Percentiles rank a stretch among this genome's conserved stretches.
phyloP scores from a whole-genome alignment of 2,329 filamentous ascomycete species.

The Onygenales sp. region DNA sequence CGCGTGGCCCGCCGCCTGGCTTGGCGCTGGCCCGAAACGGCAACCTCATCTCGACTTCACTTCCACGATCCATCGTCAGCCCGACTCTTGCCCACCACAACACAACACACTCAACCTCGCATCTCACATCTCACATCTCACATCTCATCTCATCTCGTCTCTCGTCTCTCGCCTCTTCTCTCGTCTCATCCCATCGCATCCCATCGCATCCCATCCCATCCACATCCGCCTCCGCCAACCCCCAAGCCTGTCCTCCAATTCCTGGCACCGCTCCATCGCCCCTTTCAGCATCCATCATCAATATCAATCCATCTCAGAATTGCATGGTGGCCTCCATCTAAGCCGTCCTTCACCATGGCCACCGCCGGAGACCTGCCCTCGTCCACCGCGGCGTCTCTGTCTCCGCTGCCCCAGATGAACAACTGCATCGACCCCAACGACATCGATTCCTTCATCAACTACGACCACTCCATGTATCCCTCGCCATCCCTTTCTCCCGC shows the following conservation, averaged over 20 bases:
- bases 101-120: neutral
- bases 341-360: constrained; percentile 7
- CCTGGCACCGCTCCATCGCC: no score
- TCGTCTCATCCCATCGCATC: constrained; percentile 2
- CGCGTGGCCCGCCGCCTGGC: neutral
- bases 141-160: neutral
- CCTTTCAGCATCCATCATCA: neutral
- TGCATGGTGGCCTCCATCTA: neutral
- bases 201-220: neutral
- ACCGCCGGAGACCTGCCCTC: constrained; percentile 12
- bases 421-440: constrained; percentile 32
- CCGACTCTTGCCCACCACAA: neutral
- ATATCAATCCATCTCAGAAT: no score
- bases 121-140: neutral
- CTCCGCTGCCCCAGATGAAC: constrained; percentile 20
- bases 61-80: neutral
- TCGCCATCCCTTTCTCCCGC: constrained; percentile 15
- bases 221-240: no score
- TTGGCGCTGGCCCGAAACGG: neutral
- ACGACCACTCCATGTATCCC: constrained; percentile 35
- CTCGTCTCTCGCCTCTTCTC: neutral
- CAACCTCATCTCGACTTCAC: neutral
- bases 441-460: constrained; percentile 38
- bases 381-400: constrained; percentile 16
- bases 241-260: no score